Evolutionary conservation across 495 filamentous ascomycete genomes (phyloP).

Genomic region (Daldinia concentrica): DNA sequence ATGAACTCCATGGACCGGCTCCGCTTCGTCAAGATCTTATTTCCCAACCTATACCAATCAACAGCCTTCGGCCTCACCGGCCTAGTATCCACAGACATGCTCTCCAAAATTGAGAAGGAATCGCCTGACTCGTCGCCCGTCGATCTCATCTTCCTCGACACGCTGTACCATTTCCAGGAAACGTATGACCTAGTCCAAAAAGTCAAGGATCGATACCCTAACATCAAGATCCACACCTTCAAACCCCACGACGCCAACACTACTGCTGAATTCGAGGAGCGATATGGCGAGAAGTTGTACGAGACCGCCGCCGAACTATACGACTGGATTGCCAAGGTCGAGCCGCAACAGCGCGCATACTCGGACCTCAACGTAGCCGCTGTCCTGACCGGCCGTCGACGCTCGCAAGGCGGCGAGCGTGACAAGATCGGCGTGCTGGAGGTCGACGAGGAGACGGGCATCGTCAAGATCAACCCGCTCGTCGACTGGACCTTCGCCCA

Average conservation of each 20-base stretch:
- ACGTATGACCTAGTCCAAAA: constrained; percentile 84
- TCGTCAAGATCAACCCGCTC: constrained; percentile 98
- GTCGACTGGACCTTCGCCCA: constrained; percentile 95
- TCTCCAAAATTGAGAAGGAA: constrained; percentile 82
- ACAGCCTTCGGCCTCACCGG: constrained; percentile 97
- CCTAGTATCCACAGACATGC: constrained; percentile 93
- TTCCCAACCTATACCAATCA: constrained; percentile 92
- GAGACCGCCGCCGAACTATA: constrained; percentile 87
- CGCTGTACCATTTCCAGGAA: constrained; percentile 93
- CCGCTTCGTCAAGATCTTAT: constrained; percentile 87
- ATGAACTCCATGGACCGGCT: constrained; percentile 84
- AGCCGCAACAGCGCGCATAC: constrained; percentile 94
- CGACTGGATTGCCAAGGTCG: constrained; percentile 97
- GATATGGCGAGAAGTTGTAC: constrained; percentile 86
- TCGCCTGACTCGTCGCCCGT: constrained; percentile 69
- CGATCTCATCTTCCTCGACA: constrained; percentile 97
- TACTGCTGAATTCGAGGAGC: constrained; percentile 77
- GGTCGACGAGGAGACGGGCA: constrained; percentile 82
- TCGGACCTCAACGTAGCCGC: constrained; percentile 87
- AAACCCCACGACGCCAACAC: constrained; percentile 79
- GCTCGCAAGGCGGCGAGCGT: constrained; percentile 92
- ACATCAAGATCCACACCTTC: constrained; percentile 84
- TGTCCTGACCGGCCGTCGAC: constrained; percentile 91
- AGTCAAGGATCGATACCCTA: constrained; percentile 77
- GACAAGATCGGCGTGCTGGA: constrained; percentile 90